A percentile compares a stretch with the other conserved stretches of the same genome.
Conservation (phyloP, 768 basidiomycete species). For the Amanita thiersii region DNA sequence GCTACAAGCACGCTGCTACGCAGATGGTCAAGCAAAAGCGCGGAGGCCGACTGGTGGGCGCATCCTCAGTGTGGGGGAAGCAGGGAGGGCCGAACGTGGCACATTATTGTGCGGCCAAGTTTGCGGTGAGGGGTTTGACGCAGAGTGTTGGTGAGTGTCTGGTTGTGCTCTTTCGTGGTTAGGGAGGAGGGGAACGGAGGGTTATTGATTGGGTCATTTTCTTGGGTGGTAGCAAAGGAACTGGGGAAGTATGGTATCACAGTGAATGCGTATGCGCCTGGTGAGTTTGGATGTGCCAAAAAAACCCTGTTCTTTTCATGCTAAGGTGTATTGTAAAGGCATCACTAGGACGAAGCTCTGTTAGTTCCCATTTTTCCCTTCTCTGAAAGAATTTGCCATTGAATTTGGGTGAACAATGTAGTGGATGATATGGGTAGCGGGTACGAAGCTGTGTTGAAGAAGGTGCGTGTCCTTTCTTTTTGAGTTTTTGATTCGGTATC, state of each 20-base stretch:
- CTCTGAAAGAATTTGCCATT: background rate
- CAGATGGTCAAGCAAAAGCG: conserved; percentile 31
- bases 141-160: conserved; percentile 22
- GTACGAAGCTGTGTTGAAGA: background rate
- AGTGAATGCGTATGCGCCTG: conserved; percentile 34
- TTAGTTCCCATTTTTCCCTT: background rate
- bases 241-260: conserved; percentile 29
- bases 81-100: conserved; percentile 19
- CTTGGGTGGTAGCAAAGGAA: conserved; percentile 23
- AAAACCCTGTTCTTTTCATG: background rate
- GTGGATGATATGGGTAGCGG: background rate
- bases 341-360: conserved; percentile 1
- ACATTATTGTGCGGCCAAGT: conserved; percentile 29
- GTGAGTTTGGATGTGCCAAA: conserved; percentile 9
- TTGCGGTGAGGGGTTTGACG: conserved; percentile 34
- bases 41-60: conserved; percentile 33
- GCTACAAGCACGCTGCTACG: conserved; percentile 27
- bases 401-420: background rate
- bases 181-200: too few relatives aligned
- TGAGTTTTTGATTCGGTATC: background rate
- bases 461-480: conserved; percentile 3
- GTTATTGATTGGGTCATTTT: background rate
- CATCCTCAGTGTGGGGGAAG: conserved; percentile 28
- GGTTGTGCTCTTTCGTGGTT: too few relatives aligned
- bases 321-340: background rate